A percentile compares a stretch with the other conserved stretches of the same genome.
These are phyloP conservation scores for Dichotomopilus funicola DNA, from an alignment of 2,329 filamentous ascomycete genomes.

Conservation along the genomic window DNA sequence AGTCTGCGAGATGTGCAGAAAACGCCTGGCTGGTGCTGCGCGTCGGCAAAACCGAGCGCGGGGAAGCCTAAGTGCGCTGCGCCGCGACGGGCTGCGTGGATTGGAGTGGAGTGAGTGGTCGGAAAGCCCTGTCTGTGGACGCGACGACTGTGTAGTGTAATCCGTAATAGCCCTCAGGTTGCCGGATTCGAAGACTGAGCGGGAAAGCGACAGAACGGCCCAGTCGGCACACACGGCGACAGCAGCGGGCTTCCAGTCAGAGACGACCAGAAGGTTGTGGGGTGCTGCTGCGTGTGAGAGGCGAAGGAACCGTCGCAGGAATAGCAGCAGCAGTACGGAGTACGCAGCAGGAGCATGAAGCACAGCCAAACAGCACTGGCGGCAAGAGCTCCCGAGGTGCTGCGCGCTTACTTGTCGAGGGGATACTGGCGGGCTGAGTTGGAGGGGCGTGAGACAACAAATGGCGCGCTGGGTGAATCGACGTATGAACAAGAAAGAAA, in stretches of 20 bases:
- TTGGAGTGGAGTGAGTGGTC: not conserved
- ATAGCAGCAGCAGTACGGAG: not conserved
- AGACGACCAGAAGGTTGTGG: not conserved
- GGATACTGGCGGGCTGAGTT: constrained; percentile 2
- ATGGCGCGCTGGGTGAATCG: constrained; percentile 7
- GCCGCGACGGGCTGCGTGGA: constrained; percentile 8
- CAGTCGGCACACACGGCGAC: constrained; percentile 11
- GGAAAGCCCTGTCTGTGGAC: not conserved
- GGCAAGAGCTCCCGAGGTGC: constrained; percentile 9
- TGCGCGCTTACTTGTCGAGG: constrained; percentile 12
- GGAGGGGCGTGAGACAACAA: constrained; percentile 10
- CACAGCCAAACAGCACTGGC: constrained; percentile 3
- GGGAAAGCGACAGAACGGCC: constrained; percentile 10
- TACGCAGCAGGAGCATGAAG: not conserved
- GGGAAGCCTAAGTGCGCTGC: constrained; percentile 1
- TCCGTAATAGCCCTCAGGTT: too few species aligned
- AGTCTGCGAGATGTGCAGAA: constrained; percentile 9
- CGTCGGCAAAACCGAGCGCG: constrained; percentile 19
- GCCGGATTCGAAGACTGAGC: not conserved
- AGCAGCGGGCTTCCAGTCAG: constrained; percentile 7
- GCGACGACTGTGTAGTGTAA: too few species aligned
- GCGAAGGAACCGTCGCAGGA: not conserved
- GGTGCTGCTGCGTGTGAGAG: not conserved
- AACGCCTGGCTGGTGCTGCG: constrained; percentile 3
- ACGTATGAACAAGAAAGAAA: constrained; percentile 6